Percentiles rank a stretch among this genome's conserved stretches.
Conservation (phyloP, 495 filamentous ascomycete species). For the Talaromyces stipitatus region DNA sequence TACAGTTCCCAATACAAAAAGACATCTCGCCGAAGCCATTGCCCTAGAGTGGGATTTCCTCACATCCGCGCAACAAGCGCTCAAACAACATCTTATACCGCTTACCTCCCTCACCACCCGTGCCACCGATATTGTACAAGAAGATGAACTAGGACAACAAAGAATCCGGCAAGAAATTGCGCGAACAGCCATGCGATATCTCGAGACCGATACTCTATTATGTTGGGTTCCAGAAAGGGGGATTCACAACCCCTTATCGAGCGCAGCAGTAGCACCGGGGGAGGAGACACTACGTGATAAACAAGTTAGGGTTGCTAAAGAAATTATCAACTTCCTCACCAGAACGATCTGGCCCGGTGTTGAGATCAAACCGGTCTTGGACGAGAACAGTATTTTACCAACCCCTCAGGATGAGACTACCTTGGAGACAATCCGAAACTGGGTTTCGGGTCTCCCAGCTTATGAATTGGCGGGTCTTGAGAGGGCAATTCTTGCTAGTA, state of each 20-base stretch:
- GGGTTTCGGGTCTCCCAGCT: constrained; percentile 61
- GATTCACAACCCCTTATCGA: constrained; percentile 7
- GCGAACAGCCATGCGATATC: constrained; percentile 66
- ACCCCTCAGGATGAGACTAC: constrained; percentile 61
- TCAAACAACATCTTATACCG: constrained; percentile 74
- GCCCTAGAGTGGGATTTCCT: constrained; percentile 91
- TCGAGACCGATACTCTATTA: constrained; percentile 88
- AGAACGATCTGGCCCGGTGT: constrained; percentile 79
- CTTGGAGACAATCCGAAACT: constrained; percentile 64
- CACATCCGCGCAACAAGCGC: constrained; percentile 66
- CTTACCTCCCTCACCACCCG: constrained; percentile 79
- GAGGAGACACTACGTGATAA: constrained; percentile 51
- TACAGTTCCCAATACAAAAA: constrained; percentile 63
- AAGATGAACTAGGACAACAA: constrained; percentile 45
- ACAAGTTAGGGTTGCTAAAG: constrained; percentile 59
- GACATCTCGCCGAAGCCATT: constrained; percentile 75
- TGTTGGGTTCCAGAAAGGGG: constrained; percentile 74
- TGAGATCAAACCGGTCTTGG: constrained; percentile 66
- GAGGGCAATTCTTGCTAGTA: constrained; percentile 71
- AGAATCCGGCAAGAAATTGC: constrained; percentile 51
- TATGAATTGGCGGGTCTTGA: constrained; percentile 86
- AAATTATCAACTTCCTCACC: constrained; percentile 63
- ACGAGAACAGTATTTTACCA: constrained; percentile 64
- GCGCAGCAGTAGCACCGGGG: constrained; percentile 18
- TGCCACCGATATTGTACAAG: constrained; percentile 65